Conservation (phyloP, 1,284 basidiomycete species). For the Ustilago shanxiensis region DNA sequence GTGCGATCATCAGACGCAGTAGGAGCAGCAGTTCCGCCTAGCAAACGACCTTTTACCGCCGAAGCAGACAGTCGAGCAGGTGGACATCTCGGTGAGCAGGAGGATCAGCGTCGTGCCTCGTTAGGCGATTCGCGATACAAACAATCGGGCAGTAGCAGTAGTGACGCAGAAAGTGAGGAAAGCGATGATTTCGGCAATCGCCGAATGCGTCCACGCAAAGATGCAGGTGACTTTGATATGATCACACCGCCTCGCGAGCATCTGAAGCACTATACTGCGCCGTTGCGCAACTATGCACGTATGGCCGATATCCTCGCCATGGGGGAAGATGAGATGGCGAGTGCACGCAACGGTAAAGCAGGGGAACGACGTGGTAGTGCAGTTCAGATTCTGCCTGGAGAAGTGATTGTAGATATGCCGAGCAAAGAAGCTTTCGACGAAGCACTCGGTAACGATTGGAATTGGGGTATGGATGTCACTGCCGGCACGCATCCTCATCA, state of each 20-base stretch:
- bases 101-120: slow-evolving; percentile 21
- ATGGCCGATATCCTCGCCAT: slow-evolving; percentile 44
- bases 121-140: slow-evolving; percentile 22
- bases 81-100: not conserved
- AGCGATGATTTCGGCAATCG: slow-evolving; percentile 18
- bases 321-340: slow-evolving; percentile 39
- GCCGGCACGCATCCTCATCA: not conserved
- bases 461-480: slow-evolving; percentile 59
- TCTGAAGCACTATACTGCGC: slow-evolving; percentile 46
- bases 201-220: slow-evolving; percentile 53
- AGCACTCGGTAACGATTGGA: slow-evolving; percentile 49
- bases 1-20: not conserved
- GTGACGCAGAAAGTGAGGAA: slow-evolving; percentile 21
- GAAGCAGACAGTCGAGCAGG: slow-evolving; percentile 10
- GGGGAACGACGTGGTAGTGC: slow-evolving; percentile 25
- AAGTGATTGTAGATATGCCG: slow-evolving; percentile 47
- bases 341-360: slow-evolving; percentile 13
- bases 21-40: not conserved
- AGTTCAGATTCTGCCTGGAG: slow-evolving; percentile 43
- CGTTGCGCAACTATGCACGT: slow-evolving; percentile 18
- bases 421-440: slow-evolving; percentile 52
- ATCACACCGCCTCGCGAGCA: slow-evolving; percentile 60
- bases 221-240: slow-evolving; percentile 60
- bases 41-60: slow-evolving; percentile 21
- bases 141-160: slow-evolving; percentile 6